These are phyloP conservation scores for Penicillium glabrum DNA, from an alignment of 2,329 filamentous ascomycete genomes.

Conservation along the genomic window DNA sequence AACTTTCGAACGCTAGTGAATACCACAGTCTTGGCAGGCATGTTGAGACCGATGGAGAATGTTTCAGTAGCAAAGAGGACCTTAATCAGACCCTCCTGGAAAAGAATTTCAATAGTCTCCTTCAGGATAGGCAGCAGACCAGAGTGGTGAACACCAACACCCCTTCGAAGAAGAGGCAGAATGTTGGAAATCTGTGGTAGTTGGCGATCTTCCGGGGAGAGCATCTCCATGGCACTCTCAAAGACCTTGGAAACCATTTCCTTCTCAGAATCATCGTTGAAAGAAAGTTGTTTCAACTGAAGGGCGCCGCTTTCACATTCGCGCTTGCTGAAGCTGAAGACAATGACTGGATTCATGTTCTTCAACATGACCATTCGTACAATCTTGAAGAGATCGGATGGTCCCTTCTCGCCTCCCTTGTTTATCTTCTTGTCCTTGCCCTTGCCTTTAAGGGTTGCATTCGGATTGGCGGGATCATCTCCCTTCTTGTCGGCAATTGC, in stretches of 20 bases:
- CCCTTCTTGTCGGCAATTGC: constrained; percentile 86
- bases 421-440: constrained; percentile 91
- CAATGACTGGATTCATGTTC: constrained; percentile 96
- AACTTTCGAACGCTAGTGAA: constrained; percentile 97
- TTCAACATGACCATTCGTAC: constrained; percentile 98
- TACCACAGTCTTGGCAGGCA: constrained; percentile 99
- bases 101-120: constrained; percentile 97
- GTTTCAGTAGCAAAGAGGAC: constrained; percentile 97
- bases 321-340: constrained; percentile 98
- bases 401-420: constrained; percentile 73
- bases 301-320: constrained; percentile 91
- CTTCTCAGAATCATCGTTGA: constrained; percentile 96
- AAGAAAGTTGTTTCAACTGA: constrained; percentile 79
- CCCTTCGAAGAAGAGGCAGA: constrained; percentile 80
- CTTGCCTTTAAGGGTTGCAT: constrained; percentile 78
- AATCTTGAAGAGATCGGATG: constrained; percentile 92
- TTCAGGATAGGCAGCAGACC: constrained; percentile 93
- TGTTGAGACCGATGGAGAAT: constrained; percentile 97
- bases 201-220: constrained; percentile 86
- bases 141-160: constrained; percentile 96
- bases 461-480: constrained; percentile 74
- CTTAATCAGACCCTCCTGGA: constrained; percentile 97
- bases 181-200: constrained; percentile 90
- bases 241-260: constrained; percentile 94
- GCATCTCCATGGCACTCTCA: constrained; percentile 83